phyloP scores from a whole-genome alignment of 2,329 filamentous ascomycete genomes.

The Diaporthe batatas region DNA sequence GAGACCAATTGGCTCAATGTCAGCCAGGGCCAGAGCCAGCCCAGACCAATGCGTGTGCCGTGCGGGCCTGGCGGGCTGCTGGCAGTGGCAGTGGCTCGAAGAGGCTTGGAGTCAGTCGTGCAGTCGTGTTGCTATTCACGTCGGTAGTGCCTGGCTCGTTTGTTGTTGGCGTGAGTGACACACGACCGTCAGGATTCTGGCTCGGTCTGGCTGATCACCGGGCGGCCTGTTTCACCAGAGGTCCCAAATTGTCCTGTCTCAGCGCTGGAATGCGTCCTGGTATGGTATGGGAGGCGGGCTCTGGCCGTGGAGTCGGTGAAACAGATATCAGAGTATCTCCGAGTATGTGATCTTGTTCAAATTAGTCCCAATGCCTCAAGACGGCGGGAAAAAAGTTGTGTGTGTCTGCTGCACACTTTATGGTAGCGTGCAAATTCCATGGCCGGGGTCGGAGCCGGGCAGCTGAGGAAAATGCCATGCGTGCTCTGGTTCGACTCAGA shows the following conservation, averaged over 20 bases:
- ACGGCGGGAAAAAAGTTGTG: neutral
- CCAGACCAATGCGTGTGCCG: slow-evolving; percentile 33
- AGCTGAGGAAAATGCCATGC: slow-evolving; percentile 13
- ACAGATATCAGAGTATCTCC: too few species aligned
- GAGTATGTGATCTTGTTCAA: neutral
- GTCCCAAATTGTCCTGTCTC: slow-evolving; percentile 36
- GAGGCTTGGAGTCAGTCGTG: slow-evolving; percentile 15
- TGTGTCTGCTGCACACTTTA: slow-evolving; percentile 27
- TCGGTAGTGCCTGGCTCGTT: slow-evolving; percentile 12
- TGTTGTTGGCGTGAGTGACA: slow-evolving; percentile 20
- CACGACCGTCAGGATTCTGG: slow-evolving; percentile 21
- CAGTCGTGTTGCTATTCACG: too few species aligned
- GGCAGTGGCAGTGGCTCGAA: too few species aligned
- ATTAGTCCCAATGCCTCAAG: neutral
- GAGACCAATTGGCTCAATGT: slow-evolving; percentile 27
- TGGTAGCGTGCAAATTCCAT: slow-evolving; percentile 31
- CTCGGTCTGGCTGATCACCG: slow-evolving; percentile 4
- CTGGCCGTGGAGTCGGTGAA: neutral
- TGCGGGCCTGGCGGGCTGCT: too few species aligned
- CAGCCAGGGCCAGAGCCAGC: slow-evolving; percentile 17
- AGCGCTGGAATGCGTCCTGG: slow-evolving; percentile 21
- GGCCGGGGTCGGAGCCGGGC: slow-evolving; percentile 20
- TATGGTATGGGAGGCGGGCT: slow-evolving; percentile 1
- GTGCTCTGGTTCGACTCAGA: neutral
- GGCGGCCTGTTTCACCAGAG: slow-evolving; percentile 29